Evolutionary conservation across 1,284 basidiomycete genomes (phyloP).

Genomic region (Stygiomarasmius scandens): DNA sequence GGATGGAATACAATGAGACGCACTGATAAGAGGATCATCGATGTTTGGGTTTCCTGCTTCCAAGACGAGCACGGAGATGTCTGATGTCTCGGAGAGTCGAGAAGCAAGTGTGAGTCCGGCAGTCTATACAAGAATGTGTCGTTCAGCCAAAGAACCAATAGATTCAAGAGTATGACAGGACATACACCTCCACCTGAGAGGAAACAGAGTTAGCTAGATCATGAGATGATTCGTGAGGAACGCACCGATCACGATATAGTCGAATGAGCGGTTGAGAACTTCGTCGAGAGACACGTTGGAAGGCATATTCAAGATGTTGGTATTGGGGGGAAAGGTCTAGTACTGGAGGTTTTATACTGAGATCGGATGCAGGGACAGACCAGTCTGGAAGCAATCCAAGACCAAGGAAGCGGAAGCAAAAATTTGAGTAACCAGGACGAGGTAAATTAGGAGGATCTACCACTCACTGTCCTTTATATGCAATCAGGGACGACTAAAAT

Average conservation of each 20-base stretch:
- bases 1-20: neutral
- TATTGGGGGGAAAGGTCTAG: no score
- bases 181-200: slow-evolving; percentile 13
- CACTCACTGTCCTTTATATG: no score
- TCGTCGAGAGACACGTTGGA: slow-evolving; percentile 6
- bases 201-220: no score
- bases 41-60: slow-evolving; percentile 31
- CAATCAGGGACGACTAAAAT: no score
- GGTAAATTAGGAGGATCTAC: no score
- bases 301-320: no score
- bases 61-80: slow-evolving; percentile 34
- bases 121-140: slow-evolving; percentile 25
- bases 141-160: neutral
- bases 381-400: no score
- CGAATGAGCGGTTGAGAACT: slow-evolving; percentile 8
- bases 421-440: no score
- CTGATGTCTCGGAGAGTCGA: slow-evolving; percentile 45
- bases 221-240: no score
- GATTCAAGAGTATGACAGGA: no score
- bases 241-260: slow-evolving; percentile 12
- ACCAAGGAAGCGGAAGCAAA: no score
- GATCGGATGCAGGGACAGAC: no score
- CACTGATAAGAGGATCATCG: slow-evolving; percentile 11
- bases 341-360: neutral
- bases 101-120: slow-evolving; percentile 50